These are phyloP conservation scores for Trichopus zeylanicus DNA, from an alignment of 116 monocot genomes.

Conservation along the genomic window DNA sequence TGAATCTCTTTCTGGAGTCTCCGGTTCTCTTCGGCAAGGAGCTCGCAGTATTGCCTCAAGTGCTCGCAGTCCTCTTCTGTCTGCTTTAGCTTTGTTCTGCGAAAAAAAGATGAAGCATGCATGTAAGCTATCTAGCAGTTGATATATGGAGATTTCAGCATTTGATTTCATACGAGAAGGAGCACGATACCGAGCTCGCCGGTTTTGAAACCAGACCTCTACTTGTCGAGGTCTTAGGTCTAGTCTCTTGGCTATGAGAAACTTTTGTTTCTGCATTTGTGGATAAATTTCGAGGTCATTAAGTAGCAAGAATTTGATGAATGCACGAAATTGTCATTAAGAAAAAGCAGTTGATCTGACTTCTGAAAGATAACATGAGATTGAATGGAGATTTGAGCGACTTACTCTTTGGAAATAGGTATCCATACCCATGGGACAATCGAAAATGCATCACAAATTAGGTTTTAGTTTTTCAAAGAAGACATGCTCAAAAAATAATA, in stretches of 20 bases:
- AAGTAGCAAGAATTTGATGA: no score
- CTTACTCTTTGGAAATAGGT: no score
- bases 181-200: background rate
- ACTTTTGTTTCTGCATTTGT: background rate
- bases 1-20: background rate
- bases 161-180: background rate
- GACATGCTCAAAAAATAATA: background rate
- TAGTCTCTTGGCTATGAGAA: background rate
- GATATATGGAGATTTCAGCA: background rate
- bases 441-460: background rate
- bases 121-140: background rate
- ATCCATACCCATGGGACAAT: no score
- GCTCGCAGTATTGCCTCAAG: background rate
- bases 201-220: slow-evolving; percentile 1
- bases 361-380: no score
- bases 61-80: background rate
- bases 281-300: no score
- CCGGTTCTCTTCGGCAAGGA: background rate
- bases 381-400: no score
- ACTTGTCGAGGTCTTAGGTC: background rate
- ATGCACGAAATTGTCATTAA: no score
- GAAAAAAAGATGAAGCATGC: background rate
- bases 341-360: no score
- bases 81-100: background rate
- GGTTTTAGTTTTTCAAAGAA: no score